Percentiles rank a stretch among this genome's conserved stretches.
phyloP scores from a whole-genome alignment of 2,329 filamentous ascomycete species.

The Aspergillus pseudoterreus region DNA sequence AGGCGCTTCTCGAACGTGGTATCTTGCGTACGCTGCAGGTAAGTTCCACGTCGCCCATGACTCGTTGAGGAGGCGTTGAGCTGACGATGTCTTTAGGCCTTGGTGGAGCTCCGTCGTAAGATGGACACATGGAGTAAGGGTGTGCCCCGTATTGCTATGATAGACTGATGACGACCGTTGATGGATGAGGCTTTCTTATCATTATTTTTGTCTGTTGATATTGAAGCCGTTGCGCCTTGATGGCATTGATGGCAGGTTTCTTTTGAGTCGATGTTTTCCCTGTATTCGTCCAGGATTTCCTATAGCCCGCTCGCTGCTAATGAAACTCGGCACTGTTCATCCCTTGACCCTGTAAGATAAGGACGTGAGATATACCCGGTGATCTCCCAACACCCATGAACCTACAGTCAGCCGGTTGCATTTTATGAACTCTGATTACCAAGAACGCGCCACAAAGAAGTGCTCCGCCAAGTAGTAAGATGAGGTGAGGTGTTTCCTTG shows the following conservation, averaged over 20 bases:
- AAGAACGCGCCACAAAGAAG: background rate
- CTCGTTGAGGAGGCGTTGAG: background rate
- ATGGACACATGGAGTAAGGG: too few species aligned
- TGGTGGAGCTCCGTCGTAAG: conserved; percentile 8
- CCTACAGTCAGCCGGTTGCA: too few species aligned
- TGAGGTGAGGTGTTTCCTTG: background rate
- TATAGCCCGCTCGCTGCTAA: background rate
- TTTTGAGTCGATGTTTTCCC: background rate
- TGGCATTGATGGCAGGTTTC: background rate
- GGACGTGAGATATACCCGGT: too few species aligned
- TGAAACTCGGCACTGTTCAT: background rate
- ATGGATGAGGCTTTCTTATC: background rate
- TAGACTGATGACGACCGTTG: background rate
- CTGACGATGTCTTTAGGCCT: conserved; percentile 8
- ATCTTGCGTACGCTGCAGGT: conserved; percentile 74
- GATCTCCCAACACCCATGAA: too few species aligned
- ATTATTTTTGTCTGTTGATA: background rate
- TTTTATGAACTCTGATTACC: too few species aligned
- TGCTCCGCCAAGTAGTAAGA: background rate
- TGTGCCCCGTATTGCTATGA: background rate
- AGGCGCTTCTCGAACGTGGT: conserved; percentile 81
- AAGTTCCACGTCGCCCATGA: conserved; percentile 18
- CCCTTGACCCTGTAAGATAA: too few species aligned
- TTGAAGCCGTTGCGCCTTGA: background rate
- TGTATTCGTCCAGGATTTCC: background rate